Evolutionary conservation across 768 basidiomycete genomes (phyloP), one percentile per base, ranked within the genome.

Genomic region (Psilocybe subaeruginosa): DNA sequence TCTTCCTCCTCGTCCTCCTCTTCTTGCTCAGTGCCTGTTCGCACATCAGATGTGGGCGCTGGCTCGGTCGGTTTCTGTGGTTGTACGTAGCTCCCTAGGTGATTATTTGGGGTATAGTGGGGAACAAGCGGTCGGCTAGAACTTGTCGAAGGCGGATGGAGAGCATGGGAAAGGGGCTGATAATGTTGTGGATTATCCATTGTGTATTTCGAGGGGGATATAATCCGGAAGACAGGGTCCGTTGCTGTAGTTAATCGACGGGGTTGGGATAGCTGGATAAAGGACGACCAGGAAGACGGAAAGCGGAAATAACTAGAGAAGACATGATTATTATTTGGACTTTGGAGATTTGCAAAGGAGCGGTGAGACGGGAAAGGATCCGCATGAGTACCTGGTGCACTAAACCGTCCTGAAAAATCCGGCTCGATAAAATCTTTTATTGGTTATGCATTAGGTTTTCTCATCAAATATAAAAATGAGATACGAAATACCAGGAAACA

Each of bases 181-280:
- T 92, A 90, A 64, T 89, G 88, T 71, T 91, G 89, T 58, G 89
- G 88, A 72, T 90, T 90, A 75, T 90, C 82, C 83, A 85, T 85
- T 54, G 58, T 43, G 49, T 48, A 53, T 54, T 55, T 63, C 39
- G 62, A 47, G 19, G 54, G 30, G 16, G 54, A 45, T 33, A 64
- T 48, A 14, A 56, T 53, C 43, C 58, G 54, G 48, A 55, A 59
- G 33, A 48, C 54, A 59, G 49, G 53, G 47, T 56, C 58, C 56
- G 61, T 63, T 54, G 56, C 49, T 58, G 48, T 45, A 43, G 37
- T 11, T 33, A 45, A 37, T 31, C 31, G 56, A 43, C 17, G 50
- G 29, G 31, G 51, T 54, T 33, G 45, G 7, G 47, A 54, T 49
- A 17, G 46, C 45, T 37, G 54, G 41, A 30, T 1, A 43, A 31